Conservation (phyloP, 345 rosid genomes). For the Hibiscus mutabilis region DNA sequence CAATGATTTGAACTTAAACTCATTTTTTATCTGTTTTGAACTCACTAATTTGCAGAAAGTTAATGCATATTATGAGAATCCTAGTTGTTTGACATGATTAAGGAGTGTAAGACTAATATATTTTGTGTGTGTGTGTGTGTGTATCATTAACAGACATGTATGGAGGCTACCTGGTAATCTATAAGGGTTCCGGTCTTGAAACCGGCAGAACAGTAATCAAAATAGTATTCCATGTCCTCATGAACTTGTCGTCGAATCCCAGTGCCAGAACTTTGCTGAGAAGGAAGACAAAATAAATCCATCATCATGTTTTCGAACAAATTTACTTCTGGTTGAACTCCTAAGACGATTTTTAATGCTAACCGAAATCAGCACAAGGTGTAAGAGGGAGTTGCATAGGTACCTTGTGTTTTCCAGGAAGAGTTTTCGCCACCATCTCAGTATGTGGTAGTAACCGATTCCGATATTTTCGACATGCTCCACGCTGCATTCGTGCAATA, state of each 20-base stretch:
- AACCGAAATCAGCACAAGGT: neutral
- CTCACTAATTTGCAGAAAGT: neutral
- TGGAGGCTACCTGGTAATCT: slow-evolving; percentile 50
- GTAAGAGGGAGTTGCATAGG: slow-evolving; percentile 16
- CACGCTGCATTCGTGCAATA: slow-evolving; percentile 36
- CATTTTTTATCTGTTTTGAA: neutral
- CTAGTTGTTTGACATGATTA: neutral
- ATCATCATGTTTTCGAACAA: neutral
- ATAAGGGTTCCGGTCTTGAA: slow-evolving; percentile 62
- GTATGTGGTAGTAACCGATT: slow-evolving; percentile 65
- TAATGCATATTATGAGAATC: neutral
- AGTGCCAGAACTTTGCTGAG: slow-evolving; percentile 24
- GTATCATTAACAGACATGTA: neutral
- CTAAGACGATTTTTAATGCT: neutral
- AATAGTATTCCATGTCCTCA: slow-evolving; percentile 17
- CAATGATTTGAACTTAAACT: neutral
- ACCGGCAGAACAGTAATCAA: slow-evolving; percentile 62
- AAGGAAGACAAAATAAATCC: neutral
- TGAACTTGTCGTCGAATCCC: slow-evolving; percentile 69
- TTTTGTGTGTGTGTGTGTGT: too few species aligned
- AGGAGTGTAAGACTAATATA: too few species aligned
- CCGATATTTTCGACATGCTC: slow-evolving; percentile 89
- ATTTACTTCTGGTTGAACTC: neutral
- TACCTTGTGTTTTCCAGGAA: slow-evolving; percentile 62
- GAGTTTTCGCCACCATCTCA: slow-evolving; percentile 65